These are phyloP conservation scores for Sarocladium oryzae DNA, from an alignment of 2,329 filamentous ascomycete genomes.

Conservation along the genomic window DNA sequence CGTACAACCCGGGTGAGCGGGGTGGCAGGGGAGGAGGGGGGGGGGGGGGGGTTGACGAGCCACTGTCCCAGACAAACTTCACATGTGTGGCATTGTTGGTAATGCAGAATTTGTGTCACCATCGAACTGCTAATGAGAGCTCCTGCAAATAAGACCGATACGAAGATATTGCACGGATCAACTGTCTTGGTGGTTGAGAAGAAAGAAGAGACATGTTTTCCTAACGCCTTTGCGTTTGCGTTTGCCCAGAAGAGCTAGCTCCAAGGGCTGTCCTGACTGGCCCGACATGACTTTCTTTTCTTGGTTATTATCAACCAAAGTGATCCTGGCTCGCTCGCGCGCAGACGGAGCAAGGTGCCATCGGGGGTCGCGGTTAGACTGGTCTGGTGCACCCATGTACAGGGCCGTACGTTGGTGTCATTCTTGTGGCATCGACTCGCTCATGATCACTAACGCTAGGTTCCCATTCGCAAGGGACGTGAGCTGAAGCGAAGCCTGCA, in stretches of 20 bases:
- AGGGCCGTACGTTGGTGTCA: not conserved
- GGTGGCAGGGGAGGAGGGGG: not conserved
- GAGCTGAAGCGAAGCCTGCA: not conserved
- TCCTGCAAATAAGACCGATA: not conserved
- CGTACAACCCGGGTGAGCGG: not conserved
- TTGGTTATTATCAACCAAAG: not conserved
- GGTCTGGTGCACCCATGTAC: not conserved
- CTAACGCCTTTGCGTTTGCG: not conserved
- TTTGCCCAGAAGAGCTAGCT: not conserved
- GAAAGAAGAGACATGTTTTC: not conserved
- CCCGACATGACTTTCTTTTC: not conserved
- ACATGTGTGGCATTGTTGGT: not conserved
- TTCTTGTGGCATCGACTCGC: not conserved
- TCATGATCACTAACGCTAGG: not conserved
- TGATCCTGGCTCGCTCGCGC: not conserved
- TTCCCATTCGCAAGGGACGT: not conserved
- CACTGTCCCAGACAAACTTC: not conserved
- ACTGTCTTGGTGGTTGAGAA: not conserved
- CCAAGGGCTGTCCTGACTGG: not conserved
- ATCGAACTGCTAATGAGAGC: not conserved
- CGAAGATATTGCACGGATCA: not conserved
- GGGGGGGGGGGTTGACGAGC: not conserved
- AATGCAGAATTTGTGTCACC: not conserved
- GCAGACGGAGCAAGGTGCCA: not conserved
- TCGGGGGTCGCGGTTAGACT: not conserved